Percentiles rank a stretch among this genome's conserved stretches.
Evolutionary conservation across 345 rosid genomes (phyloP).

Genomic region (Aquilaria yunnanensis): DNA sequence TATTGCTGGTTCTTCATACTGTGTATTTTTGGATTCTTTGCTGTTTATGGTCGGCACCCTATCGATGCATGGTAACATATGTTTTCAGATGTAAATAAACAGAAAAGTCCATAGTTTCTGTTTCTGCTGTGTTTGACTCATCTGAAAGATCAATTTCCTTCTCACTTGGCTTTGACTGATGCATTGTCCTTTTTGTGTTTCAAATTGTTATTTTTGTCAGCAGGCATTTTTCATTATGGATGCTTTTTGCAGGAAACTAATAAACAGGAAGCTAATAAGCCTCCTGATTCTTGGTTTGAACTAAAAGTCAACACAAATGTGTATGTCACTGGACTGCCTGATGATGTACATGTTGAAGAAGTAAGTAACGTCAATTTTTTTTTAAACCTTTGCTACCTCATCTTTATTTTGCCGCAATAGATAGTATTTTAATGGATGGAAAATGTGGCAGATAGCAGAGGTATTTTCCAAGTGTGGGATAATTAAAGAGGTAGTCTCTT

Average conservation of each 20-base stretch:
- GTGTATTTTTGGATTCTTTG: too few relatives aligned
- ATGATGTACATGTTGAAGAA: slow-evolving; percentile 79
- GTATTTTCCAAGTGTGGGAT: slow-evolving; percentile 96
- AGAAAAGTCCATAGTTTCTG: too few relatives aligned
- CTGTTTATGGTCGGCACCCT: too few relatives aligned
- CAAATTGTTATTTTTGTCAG: too few relatives aligned
- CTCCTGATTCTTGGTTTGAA: slow-evolving; percentile 97
- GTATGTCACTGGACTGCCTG: slow-evolving; percentile 90
- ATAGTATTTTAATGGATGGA: slow-evolving; percentile 21
- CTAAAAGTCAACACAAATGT: slow-evolving; percentile 95
- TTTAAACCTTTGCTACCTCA: background rate
- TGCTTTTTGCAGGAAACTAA: too few relatives aligned
- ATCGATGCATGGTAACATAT: too few relatives aligned
- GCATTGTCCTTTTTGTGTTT: background rate
- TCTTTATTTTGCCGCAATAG: background rate
- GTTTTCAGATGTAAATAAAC: too few relatives aligned
- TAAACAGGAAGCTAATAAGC: slow-evolving; percentile 80
- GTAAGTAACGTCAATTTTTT: slow-evolving; percentile 38
- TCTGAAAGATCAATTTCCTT: too few relatives aligned
- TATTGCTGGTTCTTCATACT: too few relatives aligned
- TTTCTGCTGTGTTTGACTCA: too few relatives aligned
- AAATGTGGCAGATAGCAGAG: slow-evolving; percentile 62
- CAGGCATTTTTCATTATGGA: background rate
- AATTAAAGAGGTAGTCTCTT: slow-evolving; percentile 74
- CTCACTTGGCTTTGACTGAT: background rate